A percentile compares a stretch with the other conserved stretches of the same genome.
These are phyloP conservation scores for Metschnikowia vanudenii DNA, from an alignment of 805 yeast species.

Conservation along the genomic window DNA sequence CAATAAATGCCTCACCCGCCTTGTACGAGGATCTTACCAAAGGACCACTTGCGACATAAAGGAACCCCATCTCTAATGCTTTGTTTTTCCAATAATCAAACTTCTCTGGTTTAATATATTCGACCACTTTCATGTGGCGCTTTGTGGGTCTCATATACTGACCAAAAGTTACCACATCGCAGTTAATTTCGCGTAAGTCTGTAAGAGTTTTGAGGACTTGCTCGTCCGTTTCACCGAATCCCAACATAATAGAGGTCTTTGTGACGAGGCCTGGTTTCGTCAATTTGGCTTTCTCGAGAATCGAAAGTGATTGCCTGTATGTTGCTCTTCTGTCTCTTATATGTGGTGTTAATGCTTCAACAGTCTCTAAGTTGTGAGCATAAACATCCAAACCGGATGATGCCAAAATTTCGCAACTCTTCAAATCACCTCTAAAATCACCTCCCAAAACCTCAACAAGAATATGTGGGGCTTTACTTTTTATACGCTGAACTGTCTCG, in stretches of 20 bases:
- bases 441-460: constrained; percentile 93
- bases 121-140: constrained; percentile 97
- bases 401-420: constrained; percentile 78
- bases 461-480: constrained; percentile 84
- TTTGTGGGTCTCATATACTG: constrained; percentile 99
- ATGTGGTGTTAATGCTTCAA: constrained; percentile 89
- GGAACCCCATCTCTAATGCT: constrained; percentile 87
- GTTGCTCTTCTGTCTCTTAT: constrained; percentile 97
- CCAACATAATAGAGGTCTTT: constrained; percentile 93
- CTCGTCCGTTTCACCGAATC: constrained; percentile 94
- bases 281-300: constrained; percentile 77
- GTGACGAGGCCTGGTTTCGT: constrained; percentile 75
- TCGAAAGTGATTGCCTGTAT: constrained; percentile 80
- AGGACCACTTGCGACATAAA: constrained; percentile 97
- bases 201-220: constrained; percentile 73
- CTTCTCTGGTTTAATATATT: constrained; percentile 89
- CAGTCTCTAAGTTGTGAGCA: constrained; percentile 97
- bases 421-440: constrained; percentile 89
- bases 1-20: constrained; percentile 97
- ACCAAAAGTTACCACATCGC: constrained; percentile 97
- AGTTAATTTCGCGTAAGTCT: constrained; percentile 71
- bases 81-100: constrained; percentile 89
- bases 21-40: constrained; percentile 94
- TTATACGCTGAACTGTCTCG: constrained; percentile 80
- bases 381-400: constrained; percentile 88